Percentiles rank a stretch among this genome's conserved stretches.
These are phyloP conservation scores for Penstemon davidsonii DNA, from an alignment of 257 asterid species.

Conservation along the genomic window DNA sequence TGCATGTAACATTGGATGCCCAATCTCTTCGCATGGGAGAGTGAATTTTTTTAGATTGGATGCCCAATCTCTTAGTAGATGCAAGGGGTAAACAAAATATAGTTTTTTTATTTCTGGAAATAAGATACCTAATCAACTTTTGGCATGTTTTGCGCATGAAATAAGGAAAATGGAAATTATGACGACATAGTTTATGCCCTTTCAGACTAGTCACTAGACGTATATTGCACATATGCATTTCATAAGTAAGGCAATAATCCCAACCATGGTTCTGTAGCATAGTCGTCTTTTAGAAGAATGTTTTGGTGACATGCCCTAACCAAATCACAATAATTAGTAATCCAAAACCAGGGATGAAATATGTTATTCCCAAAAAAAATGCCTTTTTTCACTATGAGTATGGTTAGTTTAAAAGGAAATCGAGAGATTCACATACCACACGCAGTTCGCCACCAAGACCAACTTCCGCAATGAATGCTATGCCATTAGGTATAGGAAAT, in stretches of 20 bases:
- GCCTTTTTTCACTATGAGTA: slow-evolving; percentile 5
- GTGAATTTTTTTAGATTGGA: too few relatives aligned
- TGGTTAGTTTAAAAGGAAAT: slow-evolving; percentile 7
- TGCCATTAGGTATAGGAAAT: slow-evolving; percentile 77
- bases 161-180: not conserved
- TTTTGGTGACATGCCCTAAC: not conserved
- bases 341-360: not conserved
- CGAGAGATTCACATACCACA: slow-evolving; percentile 44
- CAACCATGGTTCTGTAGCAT: not conserved
- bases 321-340: not conserved
- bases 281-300: not conserved
- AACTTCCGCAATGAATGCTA: slow-evolving; percentile 86
- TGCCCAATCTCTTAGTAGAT: too few relatives aligned
- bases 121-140: not conserved
- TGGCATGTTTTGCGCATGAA: not conserved
- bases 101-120: not conserved
- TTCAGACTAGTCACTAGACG: not conserved
- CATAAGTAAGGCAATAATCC: not conserved
- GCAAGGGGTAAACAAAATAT: too few relatives aligned
- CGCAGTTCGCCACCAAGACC: slow-evolving; percentile 96
- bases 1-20: too few relatives aligned
- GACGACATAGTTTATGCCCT: not conserved
- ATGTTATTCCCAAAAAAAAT: not conserved
- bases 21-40: too few relatives aligned
- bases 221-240: not conserved